phyloP scores from a whole-genome alignment of 805 yeast species.

The Nadsonia fulvescens region DNA sequence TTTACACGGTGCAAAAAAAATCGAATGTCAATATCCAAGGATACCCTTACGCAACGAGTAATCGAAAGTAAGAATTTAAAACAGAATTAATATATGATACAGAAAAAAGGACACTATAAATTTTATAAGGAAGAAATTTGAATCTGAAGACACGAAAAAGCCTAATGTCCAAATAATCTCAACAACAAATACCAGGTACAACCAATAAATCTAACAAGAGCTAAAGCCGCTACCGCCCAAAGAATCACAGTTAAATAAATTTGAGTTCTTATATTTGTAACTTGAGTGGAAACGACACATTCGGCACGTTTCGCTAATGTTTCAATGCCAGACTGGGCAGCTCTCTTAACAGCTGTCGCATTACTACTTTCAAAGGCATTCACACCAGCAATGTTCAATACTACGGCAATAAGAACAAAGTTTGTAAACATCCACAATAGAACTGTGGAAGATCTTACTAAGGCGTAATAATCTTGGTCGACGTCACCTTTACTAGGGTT shows the following conservation, averaged over 20 bases:
- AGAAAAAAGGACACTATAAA: no score
- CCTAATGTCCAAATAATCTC: constrained; percentile 16
- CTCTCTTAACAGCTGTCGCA: constrained; percentile 13
- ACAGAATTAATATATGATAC: no score
- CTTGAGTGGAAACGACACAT: constrained; percentile 4
- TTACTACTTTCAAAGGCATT: constrained; percentile 14
- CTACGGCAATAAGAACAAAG: constrained; percentile 64
- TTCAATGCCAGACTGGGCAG: constrained; percentile 11
- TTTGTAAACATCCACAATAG: constrained; percentile 80
- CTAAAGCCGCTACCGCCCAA: constrained; percentile 88
- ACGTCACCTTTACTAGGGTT: constrained; percentile 26
- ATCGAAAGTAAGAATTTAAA: no score
- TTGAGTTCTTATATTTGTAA: constrained; percentile 12
- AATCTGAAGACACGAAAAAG: neutral
- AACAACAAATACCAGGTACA: constrained; percentile 38
- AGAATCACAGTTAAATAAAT: constrained; percentile 67
- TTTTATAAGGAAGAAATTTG: no score
- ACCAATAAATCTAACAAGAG: constrained; percentile 67
- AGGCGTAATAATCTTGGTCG: constrained; percentile 73
- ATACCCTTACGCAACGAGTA: no score
- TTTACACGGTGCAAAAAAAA: no score
- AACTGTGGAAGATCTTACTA: constrained; percentile 76
- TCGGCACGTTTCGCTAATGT: constrained; percentile 22
- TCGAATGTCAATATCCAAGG: no score
- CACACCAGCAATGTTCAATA: constrained; percentile 70